phyloP scores from a whole-genome alignment of 306 rosid genomes.

The Acacia acuminata region DNA sequence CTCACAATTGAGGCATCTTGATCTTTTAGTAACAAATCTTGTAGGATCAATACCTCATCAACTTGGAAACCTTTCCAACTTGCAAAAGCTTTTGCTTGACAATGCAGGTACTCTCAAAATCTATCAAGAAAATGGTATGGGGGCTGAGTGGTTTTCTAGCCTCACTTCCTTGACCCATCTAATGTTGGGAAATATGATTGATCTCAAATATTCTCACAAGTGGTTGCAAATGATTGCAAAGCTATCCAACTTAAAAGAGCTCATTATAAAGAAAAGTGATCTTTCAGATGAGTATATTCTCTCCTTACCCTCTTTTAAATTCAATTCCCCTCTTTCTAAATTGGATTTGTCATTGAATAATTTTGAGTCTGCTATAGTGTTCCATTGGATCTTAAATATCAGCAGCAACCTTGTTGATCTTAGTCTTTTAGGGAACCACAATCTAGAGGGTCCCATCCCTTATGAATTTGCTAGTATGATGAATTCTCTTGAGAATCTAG shows the following conservation, averaged over 20 bases:
- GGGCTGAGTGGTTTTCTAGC: not conserved
- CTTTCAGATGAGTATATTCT: not conserved
- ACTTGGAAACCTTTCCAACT: not conserved
- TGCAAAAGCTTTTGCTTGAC: not conserved
- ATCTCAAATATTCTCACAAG: not conserved
- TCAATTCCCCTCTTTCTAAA: not conserved
- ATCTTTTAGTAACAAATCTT: not conserved
- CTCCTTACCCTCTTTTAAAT: not conserved
- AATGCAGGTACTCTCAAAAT: not conserved
- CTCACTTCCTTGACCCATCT: not conserved
- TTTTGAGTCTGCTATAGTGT: not conserved
- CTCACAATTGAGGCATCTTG: not conserved
- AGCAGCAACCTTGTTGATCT: not conserved
- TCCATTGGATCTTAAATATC: not conserved
- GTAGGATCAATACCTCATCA: not conserved
- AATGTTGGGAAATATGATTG: accelerated
- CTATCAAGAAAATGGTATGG: not conserved
- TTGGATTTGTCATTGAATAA: not conserved
- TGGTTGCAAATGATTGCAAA: not conserved
- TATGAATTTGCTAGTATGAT: not conserved
- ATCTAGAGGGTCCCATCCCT: not conserved
- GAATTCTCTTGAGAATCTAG: not conserved
- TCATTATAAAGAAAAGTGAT: not conserved
- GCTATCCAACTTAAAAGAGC: not conserved
- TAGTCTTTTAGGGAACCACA: not conserved